Evolutionary conservation across 1,284 basidiomycete species (phyloP), one percentile per base, ranked within the genome.

Genomic region (Austroboletus niveus): DNA sequence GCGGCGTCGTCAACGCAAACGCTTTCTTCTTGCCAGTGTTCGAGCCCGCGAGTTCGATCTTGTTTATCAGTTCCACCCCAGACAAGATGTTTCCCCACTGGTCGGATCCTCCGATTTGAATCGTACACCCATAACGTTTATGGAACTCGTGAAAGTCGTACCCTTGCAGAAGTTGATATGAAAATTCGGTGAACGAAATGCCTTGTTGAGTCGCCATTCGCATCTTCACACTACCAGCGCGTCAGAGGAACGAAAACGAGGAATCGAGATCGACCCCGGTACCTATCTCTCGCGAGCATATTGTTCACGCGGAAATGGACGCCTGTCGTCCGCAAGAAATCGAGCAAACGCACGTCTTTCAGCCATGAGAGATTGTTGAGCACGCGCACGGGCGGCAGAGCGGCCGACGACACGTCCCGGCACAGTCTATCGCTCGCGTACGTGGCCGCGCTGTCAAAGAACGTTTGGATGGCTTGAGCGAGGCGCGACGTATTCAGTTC

Each of bases 81-180:
- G 92, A 90, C 20, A 94, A 75, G 57, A 99, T 98, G 68, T 99
- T 99, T n/a, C 97, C 96, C 87, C 95, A 94, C 69, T 99, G 97
- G 69, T 99, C 97, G 0, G 91, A 94, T 4, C 97, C 97, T 43
- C 97, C 97, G 40, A 99, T 72, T 71, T 99, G 97, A 42, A 98
- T 80, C 2, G 84, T 84, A 69, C 96, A 98, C 0, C 74, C 75
- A 46, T 82, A 75, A 29, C 77, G 69, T 56, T 76, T 74, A 71
- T 95, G 78, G 2, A 99, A 79, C 55, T 87, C 75, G 56, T 87
- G 81, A 71, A 98, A 99, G 71, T 99, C 97, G 70, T 94, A 92
- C 2, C 94, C 97, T 73, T 99, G 97, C 11, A 99, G 78, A 24
- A 99, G 84, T 66, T 99, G 96, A 69, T 99, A 99, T 5, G 88